Evolutionary conservation across 257 asterid genomes (phyloP).

Genomic region (Phtheirospermum japonicum): DNA sequence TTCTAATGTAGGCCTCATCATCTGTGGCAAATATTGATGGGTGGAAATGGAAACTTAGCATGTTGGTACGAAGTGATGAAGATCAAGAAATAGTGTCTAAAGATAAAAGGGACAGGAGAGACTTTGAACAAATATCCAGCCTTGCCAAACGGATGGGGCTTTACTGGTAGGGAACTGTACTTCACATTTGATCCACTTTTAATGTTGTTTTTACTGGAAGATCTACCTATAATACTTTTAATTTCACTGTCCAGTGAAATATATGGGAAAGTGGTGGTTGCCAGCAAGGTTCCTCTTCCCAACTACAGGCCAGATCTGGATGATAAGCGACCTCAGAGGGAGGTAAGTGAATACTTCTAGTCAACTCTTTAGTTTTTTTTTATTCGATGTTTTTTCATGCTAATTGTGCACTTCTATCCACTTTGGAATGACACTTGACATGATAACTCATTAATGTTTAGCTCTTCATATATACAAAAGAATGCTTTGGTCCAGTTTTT

Average conservation of each 20-base stretch:
- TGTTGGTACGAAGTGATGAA: conserved; percentile 65
- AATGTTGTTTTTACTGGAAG: conserved; percentile 23
- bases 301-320: conserved; percentile 93
- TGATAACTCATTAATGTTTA: conserved; percentile 23
- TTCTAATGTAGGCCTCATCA: conserved; percentile 69
- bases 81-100: conserved; percentile 82
- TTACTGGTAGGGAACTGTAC: conserved; percentile 51
- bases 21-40: conserved; percentile 96
- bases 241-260: conserved; percentile 54
- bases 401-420: conserved; percentile 14
- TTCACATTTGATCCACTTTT: conserved; percentile 4
- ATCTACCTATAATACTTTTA: conserved; percentile 21
- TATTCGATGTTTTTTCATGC: conserved; percentile 7
- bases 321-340: conserved; percentile 95
- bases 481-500: not conserved
- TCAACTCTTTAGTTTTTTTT: not conserved
- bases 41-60: conserved; percentile 97
- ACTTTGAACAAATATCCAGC: conserved; percentile 85
- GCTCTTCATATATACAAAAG: conserved; percentile 2
- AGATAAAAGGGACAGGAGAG: conserved; percentile 91
- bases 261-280: conserved; percentile 73
- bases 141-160: conserved; percentile 94
- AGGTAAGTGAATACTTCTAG: conserved; percentile 48
- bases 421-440: conserved; percentile 3
- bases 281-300: conserved; percentile 91